Conservation (phyloP, 2,329 filamentous ascomycete species). For the Ilyonectria mors-panacis region DNA sequence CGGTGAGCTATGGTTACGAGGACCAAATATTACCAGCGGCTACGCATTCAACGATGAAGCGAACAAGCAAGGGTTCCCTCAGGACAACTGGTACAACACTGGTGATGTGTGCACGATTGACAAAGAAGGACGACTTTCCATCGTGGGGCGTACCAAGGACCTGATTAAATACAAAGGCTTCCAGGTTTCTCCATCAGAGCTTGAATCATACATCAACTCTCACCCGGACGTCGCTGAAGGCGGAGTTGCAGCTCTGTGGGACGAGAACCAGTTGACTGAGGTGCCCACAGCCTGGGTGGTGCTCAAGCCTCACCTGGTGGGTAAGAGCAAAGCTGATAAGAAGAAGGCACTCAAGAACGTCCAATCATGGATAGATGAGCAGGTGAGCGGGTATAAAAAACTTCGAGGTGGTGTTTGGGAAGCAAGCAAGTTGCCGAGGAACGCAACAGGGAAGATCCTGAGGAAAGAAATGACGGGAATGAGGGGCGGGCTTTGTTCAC, state of each 20-base stretch:
- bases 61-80: constrained; percentile 55
- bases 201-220: constrained; percentile 55
- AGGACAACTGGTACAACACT: constrained; percentile 60
- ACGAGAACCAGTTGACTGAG: constrained; percentile 57
- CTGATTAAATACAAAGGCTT: constrained; percentile 61
- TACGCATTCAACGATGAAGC: constrained; percentile 59
- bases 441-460: constrained; percentile 57
- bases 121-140: constrained; percentile 49
- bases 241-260: constrained; percentile 54
- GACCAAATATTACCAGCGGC: constrained; percentile 59
- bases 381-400: constrained; percentile 60
- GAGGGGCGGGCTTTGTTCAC: constrained; percentile 51
- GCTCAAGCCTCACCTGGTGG: constrained; percentile 44
- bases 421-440: constrained; percentile 52
- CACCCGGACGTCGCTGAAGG: constrained; percentile 55
- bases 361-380: constrained; percentile 51
- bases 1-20: constrained; percentile 61
- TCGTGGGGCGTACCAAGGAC: constrained; percentile 58
- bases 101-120: constrained; percentile 61
- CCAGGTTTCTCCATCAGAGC: constrained; percentile 56
- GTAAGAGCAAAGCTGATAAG: constrained; percentile 15
- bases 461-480: constrained; percentile 51
- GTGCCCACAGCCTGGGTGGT: constrained; percentile 57
- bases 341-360: constrained; percentile 48
- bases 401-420: constrained; percentile 56